Conservation (phyloP, 2,329 filamentous ascomycete species). For the Cordyceps cicadae region DNA sequence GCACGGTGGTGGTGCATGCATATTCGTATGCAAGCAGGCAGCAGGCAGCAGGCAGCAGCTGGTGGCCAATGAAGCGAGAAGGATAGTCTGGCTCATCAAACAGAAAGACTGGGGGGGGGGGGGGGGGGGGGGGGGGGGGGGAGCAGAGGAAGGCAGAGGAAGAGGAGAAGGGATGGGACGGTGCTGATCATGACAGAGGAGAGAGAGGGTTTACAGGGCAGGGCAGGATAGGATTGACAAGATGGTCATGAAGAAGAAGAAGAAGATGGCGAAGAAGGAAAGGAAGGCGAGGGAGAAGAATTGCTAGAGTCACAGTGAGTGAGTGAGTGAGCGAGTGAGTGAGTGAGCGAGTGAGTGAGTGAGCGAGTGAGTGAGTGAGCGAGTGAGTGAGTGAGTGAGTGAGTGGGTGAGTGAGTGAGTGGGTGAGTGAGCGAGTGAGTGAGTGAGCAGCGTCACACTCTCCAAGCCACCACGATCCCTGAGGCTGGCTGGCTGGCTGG, state of each 20-base stretch:
- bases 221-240: neutral
- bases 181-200: slow-evolving; percentile 9
- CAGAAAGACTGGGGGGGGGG: neutral
- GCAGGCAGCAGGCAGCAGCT: too few relatives aligned
- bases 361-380: too few relatives aligned
- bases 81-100: neutral
- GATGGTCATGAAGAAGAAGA: too few relatives aligned
- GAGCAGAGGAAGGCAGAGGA: too few relatives aligned
- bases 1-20: neutral
- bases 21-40: too few relatives aligned
- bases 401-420: too few relatives aligned
- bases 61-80: neutral
- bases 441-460: slow-evolving; percentile 32
- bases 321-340: too few relatives aligned
- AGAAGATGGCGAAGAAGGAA: neutral
- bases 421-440: neutral
- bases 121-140: neutral
- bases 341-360: too few relatives aligned
- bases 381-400: neutral
- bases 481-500: neutral
- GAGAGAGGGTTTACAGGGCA: too few relatives aligned
- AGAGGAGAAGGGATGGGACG: neutral
- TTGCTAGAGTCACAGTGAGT: too few relatives aligned
- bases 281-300: too few relatives aligned
- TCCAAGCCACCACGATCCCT: slow-evolving; percentile 19